Evolutionary conservation across 768 basidiomycete species (phyloP), one percentile per base, ranked within the genome.

Genomic region (Xerocomellus dryophilus): DNA sequence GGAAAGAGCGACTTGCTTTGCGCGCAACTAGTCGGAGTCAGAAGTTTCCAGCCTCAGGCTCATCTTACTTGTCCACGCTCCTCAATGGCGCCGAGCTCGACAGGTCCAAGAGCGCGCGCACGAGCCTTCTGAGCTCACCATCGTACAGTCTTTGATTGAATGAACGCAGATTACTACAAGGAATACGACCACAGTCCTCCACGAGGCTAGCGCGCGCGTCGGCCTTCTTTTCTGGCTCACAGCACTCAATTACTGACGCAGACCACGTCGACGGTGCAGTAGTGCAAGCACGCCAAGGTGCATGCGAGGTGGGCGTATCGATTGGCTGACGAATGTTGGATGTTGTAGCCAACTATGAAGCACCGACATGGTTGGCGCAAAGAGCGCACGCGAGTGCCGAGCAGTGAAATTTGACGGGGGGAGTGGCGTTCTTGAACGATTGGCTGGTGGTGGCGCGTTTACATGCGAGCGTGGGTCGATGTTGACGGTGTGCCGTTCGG

Each of bases 111-210:
- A 12, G 31, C 6, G 31, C 31, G 11, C 12, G 5, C 12, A 32
- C 12, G 31, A 32, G 12, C 12, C 31, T 9, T 29, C 21, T 7
- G 31, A 21, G 40, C 10, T 29, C 18, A 18, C 14, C 20, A 5
- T 10, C 39, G 5, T 31, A 14, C 31, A 18, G 43, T 39, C 23
- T 20, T 18, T 14, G 25, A 23, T 15, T 18, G 38, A 43, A 61
- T 63, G 52, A 51, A 32, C 39, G 14, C 61, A 5, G 50, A 43
- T 7, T 52, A 57, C 10, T 56, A 50, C 59, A 63, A 64, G 50
- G 64, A 64, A 47, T 68, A 68, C 51, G 66, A 67, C 40, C 73
- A 81, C 82, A 9, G 87, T 90, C 17, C 20, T 54, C 36, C 53
- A 65, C 5, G 47, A 32, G 7, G 35, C 47, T 5, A 52, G 47